A percentile compares a stretch with the other conserved stretches of the same genome.
These are phyloP conservation scores for Akanthomyces lecanii DNA, from an alignment of 2,329 filamentous ascomycete genomes.

Conservation along the genomic window DNA sequence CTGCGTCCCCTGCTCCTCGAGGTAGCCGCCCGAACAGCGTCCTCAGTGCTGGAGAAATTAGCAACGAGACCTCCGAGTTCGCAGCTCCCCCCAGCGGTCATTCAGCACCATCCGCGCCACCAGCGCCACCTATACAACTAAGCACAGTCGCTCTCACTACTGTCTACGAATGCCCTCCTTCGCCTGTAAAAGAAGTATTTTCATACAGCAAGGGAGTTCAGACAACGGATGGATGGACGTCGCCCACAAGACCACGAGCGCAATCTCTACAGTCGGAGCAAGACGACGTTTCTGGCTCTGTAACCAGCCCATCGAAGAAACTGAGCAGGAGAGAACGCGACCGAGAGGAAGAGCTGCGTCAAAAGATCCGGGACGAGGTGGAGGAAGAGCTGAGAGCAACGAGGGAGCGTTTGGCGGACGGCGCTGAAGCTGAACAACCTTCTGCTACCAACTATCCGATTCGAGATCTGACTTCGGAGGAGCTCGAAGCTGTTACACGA, in stretches of 20 bases:
- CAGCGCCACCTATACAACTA: conserved; percentile 55
- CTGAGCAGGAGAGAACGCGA: conserved; percentile 75
- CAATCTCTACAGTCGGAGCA: conserved; percentile 50
- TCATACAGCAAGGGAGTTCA: conserved; percentile 98
- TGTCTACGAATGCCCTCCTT: conserved; percentile 75
- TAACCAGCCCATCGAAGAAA: conserved; percentile 64
- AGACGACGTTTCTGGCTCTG: conserved; percentile 53
- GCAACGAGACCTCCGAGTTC: conserved; percentile 66
- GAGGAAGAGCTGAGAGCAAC: conserved; percentile 83
- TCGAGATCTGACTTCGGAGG: conserved; percentile 75
- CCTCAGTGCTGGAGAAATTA: conserved; percentile 74
- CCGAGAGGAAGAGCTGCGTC: conserved; percentile 82
- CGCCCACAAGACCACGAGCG: conserved; percentile 44
- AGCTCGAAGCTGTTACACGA: conserved; percentile 82
- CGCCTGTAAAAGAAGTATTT: conserved; percentile 75
- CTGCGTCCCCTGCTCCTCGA: conserved; percentile 61
- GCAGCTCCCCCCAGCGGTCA: conserved; percentile 44
- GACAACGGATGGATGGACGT: conserved; percentile 71
- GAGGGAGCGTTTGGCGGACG: conserved; percentile 54
- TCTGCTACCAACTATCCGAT: conserved; percentile 63
- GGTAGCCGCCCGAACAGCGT: conserved; percentile 83
- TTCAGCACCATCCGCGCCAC: conserved; percentile 31
- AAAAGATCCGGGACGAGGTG: conserved; percentile 81
- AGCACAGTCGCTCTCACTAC: conserved; percentile 70
- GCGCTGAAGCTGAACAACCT: conserved; percentile 24